These are phyloP conservation scores for Dichomitus squalens DNA, from an alignment of 1,284 basidiomycete genomes.

Conservation along the genomic window DNA sequence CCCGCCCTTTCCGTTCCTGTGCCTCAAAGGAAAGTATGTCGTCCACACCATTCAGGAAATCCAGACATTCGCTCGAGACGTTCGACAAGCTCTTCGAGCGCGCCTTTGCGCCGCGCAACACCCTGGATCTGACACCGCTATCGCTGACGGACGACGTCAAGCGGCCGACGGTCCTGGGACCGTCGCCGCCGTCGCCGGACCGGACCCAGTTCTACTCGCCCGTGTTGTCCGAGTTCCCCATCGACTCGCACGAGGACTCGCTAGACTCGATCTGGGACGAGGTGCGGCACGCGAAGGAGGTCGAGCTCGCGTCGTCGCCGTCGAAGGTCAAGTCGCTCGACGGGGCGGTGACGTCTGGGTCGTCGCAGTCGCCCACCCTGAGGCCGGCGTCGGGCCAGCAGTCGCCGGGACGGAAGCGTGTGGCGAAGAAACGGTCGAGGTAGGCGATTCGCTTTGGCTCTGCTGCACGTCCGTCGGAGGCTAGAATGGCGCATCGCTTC, in stretches of 20 bases:
- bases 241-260: slow-evolving; percentile 32
- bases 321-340: slow-evolving; percentile 70
- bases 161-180: background rate
- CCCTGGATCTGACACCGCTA: slow-evolving; percentile 3
- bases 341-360: slow-evolving; percentile 5
- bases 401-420: slow-evolving; percentile 21
- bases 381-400: slow-evolving; percentile 23
- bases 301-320: slow-evolving; percentile 61
- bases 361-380: slow-evolving; percentile 12
- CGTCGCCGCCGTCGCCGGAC: slow-evolving; percentile 20
- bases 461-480: background rate
- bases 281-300: slow-evolving; percentile 62
- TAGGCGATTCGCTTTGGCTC: slow-evolving; percentile 29
- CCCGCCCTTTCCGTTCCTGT: background rate
- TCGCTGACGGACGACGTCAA: slow-evolving; percentile 11
- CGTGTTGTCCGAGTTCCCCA: slow-evolving; percentile 17
- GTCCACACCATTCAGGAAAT: slow-evolving; percentile 16
- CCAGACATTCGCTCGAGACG: slow-evolving; percentile 25
- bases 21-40: slow-evolving; percentile 6
- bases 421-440: slow-evolving; percentile 25
- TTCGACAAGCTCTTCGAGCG: slow-evolving; percentile 26
- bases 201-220: slow-evolving; percentile 26
- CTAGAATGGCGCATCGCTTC: background rate
- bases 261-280: slow-evolving; percentile 64
- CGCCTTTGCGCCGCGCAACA: slow-evolving; percentile 23